These are phyloP conservation scores for Rhododendron vialii DNA, from an alignment of 148 eudicot species.

Conservation along the genomic window DNA sequence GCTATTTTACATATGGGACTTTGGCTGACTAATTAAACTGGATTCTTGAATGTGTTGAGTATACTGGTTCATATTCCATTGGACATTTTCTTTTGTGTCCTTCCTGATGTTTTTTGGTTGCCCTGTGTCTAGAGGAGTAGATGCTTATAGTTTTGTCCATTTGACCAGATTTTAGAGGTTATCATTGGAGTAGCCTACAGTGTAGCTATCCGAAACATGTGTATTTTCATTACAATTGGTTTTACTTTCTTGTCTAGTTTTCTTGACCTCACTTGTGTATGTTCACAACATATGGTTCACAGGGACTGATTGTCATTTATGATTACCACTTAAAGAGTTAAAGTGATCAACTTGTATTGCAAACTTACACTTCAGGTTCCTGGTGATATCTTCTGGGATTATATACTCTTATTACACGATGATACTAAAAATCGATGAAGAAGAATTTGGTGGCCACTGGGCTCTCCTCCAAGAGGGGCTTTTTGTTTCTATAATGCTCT, in stretches of 20 bases:
- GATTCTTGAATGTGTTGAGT: background rate
- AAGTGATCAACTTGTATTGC: background rate
- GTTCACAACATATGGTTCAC: background rate
- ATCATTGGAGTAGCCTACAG: background rate
- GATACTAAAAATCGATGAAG: slow-evolving; percentile 79
- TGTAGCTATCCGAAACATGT: background rate
- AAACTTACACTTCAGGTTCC: slow-evolving; percentile 40
- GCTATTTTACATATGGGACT: background rate
- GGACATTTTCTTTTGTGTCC: background rate
- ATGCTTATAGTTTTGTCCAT: background rate
- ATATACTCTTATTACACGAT: slow-evolving; percentile 81
- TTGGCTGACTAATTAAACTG: background rate
- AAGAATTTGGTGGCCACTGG: slow-evolving; percentile 93
- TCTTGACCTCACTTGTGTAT: background rate
- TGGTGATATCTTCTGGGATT: slow-evolving; percentile 64
- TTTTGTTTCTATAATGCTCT: slow-evolving; percentile 77
- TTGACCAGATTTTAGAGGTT: background rate
- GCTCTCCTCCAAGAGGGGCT: slow-evolving; percentile 96
- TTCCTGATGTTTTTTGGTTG: background rate
- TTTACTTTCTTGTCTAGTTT: background rate
- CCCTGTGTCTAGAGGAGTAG: background rate
- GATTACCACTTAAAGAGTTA: background rate
- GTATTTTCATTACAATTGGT: background rate
- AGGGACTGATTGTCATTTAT: background rate
- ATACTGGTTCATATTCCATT: background rate